Evolutionary conservation across 2,329 filamentous ascomycete species (phyloP).

Genomic region (Purpureocillium lavendulum): DNA sequence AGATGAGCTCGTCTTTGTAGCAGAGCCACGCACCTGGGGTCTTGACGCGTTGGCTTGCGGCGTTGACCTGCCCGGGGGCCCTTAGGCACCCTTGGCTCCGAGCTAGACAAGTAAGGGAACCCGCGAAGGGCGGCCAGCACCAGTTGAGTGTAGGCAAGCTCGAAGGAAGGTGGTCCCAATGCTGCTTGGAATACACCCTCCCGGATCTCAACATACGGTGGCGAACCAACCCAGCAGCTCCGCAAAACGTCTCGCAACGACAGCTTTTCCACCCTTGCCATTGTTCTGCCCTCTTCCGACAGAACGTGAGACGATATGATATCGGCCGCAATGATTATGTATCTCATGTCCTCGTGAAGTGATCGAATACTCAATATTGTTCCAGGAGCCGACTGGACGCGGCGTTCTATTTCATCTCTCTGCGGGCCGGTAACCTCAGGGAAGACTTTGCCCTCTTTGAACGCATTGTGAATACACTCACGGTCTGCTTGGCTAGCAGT

Average conservation of each 20-base stretch:
- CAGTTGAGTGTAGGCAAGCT: constrained; percentile 7
- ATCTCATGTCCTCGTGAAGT: neutral
- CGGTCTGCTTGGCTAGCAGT: constrained; percentile 3
- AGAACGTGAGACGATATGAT: constrained; percentile 2
- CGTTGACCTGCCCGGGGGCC: constrained; percentile 2
- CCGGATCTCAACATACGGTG: constrained; percentile 7
- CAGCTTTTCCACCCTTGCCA: neutral
- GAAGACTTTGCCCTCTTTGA: constrained; percentile 1
- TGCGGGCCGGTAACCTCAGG: constrained; percentile 1
- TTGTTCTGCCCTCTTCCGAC: neutral
- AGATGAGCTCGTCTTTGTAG: constrained; percentile 6
- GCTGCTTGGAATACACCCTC: constrained; percentile 8
- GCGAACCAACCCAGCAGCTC: constrained; percentile 3
- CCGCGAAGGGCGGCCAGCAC: constrained; percentile 7
- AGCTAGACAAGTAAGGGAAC: constrained; percentile 5
- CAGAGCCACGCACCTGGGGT: constrained; percentile 2
- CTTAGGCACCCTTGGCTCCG: neutral
- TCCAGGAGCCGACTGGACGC: neutral
- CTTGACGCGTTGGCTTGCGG: neutral
- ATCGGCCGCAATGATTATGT: constrained; percentile 1
- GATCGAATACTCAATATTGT: constrained; percentile 1
- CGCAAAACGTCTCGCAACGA: constrained; percentile 3
- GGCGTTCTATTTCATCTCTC: neutral
- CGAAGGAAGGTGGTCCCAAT: constrained; percentile 5
- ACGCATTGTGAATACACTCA: constrained; percentile 2